Evolutionary conservation across 2,329 filamentous ascomycete genomes (phyloP), one percentile per base, ranked within the genome.

Genomic region (Verticillium tricorpus): DNA sequence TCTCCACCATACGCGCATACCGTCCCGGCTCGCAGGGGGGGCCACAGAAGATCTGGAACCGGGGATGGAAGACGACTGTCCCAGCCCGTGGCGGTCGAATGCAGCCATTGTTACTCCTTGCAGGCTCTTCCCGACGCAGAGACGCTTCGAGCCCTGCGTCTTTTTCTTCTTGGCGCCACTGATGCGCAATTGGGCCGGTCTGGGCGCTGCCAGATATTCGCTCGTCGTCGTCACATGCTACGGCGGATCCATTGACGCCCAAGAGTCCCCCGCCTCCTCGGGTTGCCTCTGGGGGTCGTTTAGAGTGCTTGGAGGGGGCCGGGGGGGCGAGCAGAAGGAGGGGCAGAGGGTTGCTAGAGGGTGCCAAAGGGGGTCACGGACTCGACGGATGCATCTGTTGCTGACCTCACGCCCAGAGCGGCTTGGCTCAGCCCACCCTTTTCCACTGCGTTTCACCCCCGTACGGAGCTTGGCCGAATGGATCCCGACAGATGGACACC

Each of bases 151-250:
- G 37, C 22, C 39, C 37, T 58, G 57, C 57, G 45, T 50, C 35
- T 45, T 58, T 57, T 17, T 37, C 35, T 35, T 9, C 57, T 58
- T 58, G 57, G 57, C 57, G 25, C 39, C 4, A 35, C 22, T 17
- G 25, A 17, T 45, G 40, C 25, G 57, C 34, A 31, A 39, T 50
- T 58, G 39, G 57, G 39, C 57, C 57, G 57, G 40, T 40, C 57
- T 58, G 57, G 57, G 57, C 57, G 25, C 52, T 50, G 57, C 39
- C 57, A 45, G 57, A 58, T 58, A 58, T 58, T 58, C 57, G 37
- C 57, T 58, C 57, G 57, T 37, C 55, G 55, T 57, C 55, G 55
- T 28, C 57, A 50, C 37, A 28, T 45, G 34, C 28, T 58, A 58
- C 57, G 57, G 57, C 7, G 40, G 57, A 15, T 11, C 57, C 39